Percentiles rank a stretch among this genome's conserved stretches.
phyloP scores from a whole-genome alignment of 2,329 filamentous ascomycete species.

The Lasiodiplodia sp. region DNA sequence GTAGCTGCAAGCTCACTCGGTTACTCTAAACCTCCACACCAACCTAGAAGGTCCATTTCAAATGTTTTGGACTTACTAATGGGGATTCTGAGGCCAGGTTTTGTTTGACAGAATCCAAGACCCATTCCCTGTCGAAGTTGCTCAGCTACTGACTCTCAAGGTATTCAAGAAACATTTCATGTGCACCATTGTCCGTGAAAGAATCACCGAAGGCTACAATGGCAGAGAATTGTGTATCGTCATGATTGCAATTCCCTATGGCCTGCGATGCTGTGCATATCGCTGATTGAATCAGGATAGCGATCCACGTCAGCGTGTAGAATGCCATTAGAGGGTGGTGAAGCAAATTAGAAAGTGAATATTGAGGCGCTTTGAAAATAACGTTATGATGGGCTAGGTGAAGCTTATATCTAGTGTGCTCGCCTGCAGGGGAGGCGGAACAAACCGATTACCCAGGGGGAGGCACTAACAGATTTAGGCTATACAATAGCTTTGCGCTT shows the following conservation, averaged over 20 bases:
- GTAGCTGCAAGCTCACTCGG: not conserved
- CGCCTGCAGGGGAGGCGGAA: not conserved
- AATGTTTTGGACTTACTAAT: not conserved
- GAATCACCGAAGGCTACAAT: constrained; percentile 12
- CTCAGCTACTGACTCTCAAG: not conserved
- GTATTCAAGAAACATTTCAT: not conserved
- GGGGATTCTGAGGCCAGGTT: not conserved
- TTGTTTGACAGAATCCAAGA: not conserved
- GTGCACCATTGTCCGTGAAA: not conserved
- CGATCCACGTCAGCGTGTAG: not conserved
- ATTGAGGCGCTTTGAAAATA: not conserved
- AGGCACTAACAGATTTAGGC: not conserved
- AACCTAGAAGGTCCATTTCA: not conserved
- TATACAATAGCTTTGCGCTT: not conserved
- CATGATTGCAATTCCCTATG: not conserved
- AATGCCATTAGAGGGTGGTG: not conserved
- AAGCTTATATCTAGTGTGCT: not conserved
- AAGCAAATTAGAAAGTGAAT: not conserved
- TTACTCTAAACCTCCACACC: no score
- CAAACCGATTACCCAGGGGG: not conserved
- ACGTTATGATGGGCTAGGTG: not conserved
- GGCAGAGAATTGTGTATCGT: not conserved
- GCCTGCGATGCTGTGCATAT: not conserved
- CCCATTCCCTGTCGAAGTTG: not conserved
- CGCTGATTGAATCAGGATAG: not conserved